These are phyloP conservation scores for Torulaspora franciscae DNA, from an alignment of 805 yeast species.

Conservation along the genomic window DNA sequence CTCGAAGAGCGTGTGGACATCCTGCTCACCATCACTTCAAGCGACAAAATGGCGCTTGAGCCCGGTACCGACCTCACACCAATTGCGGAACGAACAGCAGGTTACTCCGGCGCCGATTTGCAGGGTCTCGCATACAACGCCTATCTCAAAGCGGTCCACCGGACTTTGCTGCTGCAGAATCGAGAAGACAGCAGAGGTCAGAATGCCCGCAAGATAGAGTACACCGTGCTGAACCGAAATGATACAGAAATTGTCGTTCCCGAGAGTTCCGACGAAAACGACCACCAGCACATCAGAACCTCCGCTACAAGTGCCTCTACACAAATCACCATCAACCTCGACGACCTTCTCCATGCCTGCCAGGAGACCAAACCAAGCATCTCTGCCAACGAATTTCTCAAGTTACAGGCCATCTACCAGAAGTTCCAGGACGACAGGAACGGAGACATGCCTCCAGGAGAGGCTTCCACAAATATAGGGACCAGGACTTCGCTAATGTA, in stretches of 20 bases:
- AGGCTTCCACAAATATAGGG: slow-evolving; percentile 74
- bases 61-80: slow-evolving; percentile 46
- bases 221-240: slow-evolving; percentile 3
- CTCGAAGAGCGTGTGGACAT: slow-evolving; percentile 69
- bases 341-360: slow-evolving; percentile 59
- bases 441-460: slow-evolving; percentile 85
- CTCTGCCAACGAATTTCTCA: slow-evolving; percentile 61
- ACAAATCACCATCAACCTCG: slow-evolving; percentile 37
- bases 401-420: slow-evolving; percentile 58
- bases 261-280: neutral
- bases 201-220: neutral
- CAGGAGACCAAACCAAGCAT: slow-evolving; percentile 85
- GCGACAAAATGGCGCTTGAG: slow-evolving; percentile 45
- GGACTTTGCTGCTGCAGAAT: slow-evolving; percentile 44
- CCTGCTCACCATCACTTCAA: slow-evolving; percentile 32
- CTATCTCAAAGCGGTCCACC: slow-evolving; percentile 77
- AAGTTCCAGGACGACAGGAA: slow-evolving; percentile 74
- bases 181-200: neutral
- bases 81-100: slow-evolving; percentile 59
- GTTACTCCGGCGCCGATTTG: slow-evolving; percentile 91
- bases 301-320: neutral
- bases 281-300: neutral
- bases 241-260: neutral
- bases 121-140: slow-evolving; percentile 92
- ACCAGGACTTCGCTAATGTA: slow-evolving; percentile 67